These are phyloP conservation scores for Boletus subcaerulescens DNA, from an alignment of 768 basidiomycete genomes.

Conservation along the genomic window DNA sequence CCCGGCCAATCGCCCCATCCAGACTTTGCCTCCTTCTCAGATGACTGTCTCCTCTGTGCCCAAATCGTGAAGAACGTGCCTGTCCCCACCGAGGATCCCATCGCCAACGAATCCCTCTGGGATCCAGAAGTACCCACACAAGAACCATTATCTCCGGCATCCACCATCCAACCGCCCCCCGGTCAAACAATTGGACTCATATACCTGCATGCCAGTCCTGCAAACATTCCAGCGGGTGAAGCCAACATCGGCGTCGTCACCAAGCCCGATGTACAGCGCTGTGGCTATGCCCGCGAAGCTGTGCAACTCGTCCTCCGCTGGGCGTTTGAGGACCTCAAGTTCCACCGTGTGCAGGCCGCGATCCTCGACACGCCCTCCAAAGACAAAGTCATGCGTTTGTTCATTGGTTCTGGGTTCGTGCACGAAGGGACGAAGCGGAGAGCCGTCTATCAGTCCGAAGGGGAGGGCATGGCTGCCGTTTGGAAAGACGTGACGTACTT, in stretches of 20 bases:
- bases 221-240: conserved; percentile 35
- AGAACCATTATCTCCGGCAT: neutral
- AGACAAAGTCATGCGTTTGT: conserved; percentile 44
- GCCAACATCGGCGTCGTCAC: conserved; percentile 57
- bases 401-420: conserved; percentile 49
- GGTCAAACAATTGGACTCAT: conserved; percentile 18
- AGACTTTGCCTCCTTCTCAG: conserved; percentile 22
- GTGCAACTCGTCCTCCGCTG: conserved; percentile 42
- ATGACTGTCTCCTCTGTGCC: conserved; percentile 31
- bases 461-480: conserved; percentile 34
- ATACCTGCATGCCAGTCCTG: conserved; percentile 24
- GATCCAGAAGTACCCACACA: neutral
- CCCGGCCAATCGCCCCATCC: conserved; percentile 24
- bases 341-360: conserved; percentile 37
- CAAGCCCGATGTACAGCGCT: conserved; percentile 31
- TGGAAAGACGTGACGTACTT: conserved; percentile 64
- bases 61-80: conserved; percentile 8
- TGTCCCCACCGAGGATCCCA: neutral
- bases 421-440: conserved; percentile 64
- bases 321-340: conserved; percentile 40
- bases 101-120: neutral
- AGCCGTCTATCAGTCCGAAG: conserved; percentile 44
- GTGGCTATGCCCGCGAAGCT: conserved; percentile 47
- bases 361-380: conserved; percentile 45
- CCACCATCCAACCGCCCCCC: neutral